Evolutionary conservation across 345 rosid genomes (phyloP), one percentile per base, ranked within the genome.

Genomic region (Lumnitzera littorea): DNA sequence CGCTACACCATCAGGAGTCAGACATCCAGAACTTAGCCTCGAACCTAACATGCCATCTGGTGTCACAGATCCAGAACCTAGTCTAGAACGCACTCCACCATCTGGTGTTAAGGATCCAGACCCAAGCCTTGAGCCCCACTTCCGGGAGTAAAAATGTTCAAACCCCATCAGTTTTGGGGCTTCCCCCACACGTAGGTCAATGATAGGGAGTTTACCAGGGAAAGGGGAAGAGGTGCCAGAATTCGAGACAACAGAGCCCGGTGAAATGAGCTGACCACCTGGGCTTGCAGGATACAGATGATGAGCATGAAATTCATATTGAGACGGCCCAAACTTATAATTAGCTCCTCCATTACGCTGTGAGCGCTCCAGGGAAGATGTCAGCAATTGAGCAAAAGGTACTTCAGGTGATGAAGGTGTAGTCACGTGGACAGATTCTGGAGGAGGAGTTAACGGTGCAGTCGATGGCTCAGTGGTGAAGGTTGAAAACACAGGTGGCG

Each of bases 371-470:
- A 92, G 73, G 2, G 98, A 92, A 68, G 98, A 92, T n/a, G 98
- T 82, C 76, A 92, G 73, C 56, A 92, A 72, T 73, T 89, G 94
- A 70, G 96, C 96, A 78, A 75, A 92, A 24, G 98, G 98, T 49
- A 92, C 96, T 67, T 92, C 98, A 29, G 98, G 98, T 56, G 98
- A 92, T 1, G 96, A 87, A 63, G 98, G 98, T 25, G 94, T 89
- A n/a, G 96, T 85, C 65, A 80, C 56, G 23, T 85, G 91, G 67
- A 89, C 87, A 15, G 98, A 85, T 69, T 89, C 96, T 0, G 98
- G 91, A 53, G 96, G 98, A 2, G 98, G 98, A 52, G 98, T 92
- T 60, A 82, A 85, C 12, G 96, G 86, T 55, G 98, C 96, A 27
- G 98, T 92, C 24, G 96, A 89, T 60, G 98, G 95, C 68, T 89